Evolutionary conservation across 2,329 filamentous ascomycete species (phyloP), one percentile per base, ranked within the genome.

Genomic region (Colletotrichum gigasporum): DNA sequence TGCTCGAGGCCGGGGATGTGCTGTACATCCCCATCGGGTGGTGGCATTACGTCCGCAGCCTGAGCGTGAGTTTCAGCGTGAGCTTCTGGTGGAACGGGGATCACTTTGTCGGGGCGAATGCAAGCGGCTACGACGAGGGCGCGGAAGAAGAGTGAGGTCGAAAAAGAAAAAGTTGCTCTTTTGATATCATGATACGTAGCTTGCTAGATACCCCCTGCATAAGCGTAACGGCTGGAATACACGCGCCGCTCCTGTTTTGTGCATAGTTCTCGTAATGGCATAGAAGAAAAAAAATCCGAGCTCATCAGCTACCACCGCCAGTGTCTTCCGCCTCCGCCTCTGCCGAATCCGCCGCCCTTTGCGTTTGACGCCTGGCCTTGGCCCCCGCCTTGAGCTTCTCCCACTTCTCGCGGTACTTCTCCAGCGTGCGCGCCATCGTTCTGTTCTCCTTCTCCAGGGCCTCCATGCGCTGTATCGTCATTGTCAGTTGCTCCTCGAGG

Each of bases 1-100:
- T 98, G 2, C 79, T 99, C 5, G 87, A 85, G 28, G 90, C 91
- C 1, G 96, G 95, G 0, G 94, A 99, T 55, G 91, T 89, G 68
- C 75, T 99, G 55, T 96, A 97, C 74, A 92, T 99, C 55, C 96
- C 96, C 0, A 85, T 93, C 5, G 96, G 95, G 0, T 99, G 96
- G 95, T 99, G 96, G 96, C 96, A 99, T 81, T 98, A 97, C 76
- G 92, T 98, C 3, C 85, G 92, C 64, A 93, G 93, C 51, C 74
- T 98, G 71, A 93, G 88, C 60, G 87, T 92, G 18, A 97, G 95
- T 73, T 94, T 97, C 72, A 97, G 94, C 69, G 94, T 98, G 11
- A 97, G 94, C 73, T 98, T 97, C 73, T 99, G 96, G 96, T 99
- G 93, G 91, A 91, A 92, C 16, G 66, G 66, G 24, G 52, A 65